Evolutionary conservation across 148 eudicot species (phyloP).

Genomic region (Chenopodium album): DNA sequence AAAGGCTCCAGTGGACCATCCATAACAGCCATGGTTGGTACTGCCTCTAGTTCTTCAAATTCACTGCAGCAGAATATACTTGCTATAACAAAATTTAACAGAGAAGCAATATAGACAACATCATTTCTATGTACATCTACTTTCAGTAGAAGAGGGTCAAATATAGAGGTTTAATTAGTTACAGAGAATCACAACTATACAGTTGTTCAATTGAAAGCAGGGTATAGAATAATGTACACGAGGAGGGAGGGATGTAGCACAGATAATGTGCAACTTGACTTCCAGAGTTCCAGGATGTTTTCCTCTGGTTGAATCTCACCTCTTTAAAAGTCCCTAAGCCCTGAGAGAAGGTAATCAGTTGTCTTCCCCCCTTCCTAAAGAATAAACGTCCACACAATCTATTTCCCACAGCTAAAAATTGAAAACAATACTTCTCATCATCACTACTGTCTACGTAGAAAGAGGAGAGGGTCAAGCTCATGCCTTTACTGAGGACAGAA

Average conservation of each 20-base stretch:
- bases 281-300: no score
- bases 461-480: not conserved
- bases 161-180: no score
- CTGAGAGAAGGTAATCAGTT: no score
- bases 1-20: conserved; percentile 87
- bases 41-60: conserved; percentile 80
- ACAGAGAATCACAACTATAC: not conserved
- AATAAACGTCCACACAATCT: no score
- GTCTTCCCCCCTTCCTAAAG: no score
- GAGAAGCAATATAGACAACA: not conserved
- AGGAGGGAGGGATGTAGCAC: not conserved
- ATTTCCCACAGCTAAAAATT: no score
- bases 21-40: conserved; percentile 72
- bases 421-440: no score
- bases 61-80: conserved; percentile 47
- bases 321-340: no score
- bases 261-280: not conserved
- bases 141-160: not conserved
- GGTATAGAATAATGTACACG: not conserved
- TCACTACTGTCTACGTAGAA: no score
- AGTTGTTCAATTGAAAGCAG: not conserved
- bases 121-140: not conserved
- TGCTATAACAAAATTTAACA: not conserved
- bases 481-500: not conserved
- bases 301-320: no score